Conservation (phyloP, 2,329 filamentous ascomycete genomes). For the Pseudocercospora ulei region DNA sequence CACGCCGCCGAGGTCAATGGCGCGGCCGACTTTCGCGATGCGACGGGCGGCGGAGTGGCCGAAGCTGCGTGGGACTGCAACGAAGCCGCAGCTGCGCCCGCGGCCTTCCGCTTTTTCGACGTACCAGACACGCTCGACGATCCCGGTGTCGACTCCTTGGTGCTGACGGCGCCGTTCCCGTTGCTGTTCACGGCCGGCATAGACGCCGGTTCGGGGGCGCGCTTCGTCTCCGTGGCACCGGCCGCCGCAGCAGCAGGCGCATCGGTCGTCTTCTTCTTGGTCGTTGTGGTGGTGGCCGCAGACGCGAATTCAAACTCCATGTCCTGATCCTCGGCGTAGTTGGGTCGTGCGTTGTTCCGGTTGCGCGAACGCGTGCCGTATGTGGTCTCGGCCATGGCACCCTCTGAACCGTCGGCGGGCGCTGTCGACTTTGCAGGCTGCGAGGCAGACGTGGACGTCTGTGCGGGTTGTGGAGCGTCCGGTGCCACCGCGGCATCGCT, state of each 20-base stretch:
- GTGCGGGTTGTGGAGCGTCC: constrained; percentile 25
- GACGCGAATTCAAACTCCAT: constrained; percentile 66
- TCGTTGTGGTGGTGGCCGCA: constrained; percentile 33
- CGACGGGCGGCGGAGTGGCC: constrained; percentile 23
- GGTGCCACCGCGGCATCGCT: constrained; percentile 21
- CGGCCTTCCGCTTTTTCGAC: constrained; percentile 80
- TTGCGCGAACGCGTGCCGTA: constrained; percentile 90
- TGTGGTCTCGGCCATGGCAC: constrained; percentile 42
- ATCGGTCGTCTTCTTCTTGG: constrained; percentile 35
- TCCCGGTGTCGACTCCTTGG: constrained; percentile 33
- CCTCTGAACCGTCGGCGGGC: constrained; percentile 24
- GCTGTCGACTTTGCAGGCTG: constrained; percentile 20
- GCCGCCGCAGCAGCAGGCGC: constrained; percentile 15
- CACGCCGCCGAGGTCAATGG: constrained; percentile 35
- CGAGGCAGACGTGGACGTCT: constrained; percentile 20
- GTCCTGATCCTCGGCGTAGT: constrained; percentile 93
- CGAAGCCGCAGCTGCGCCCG: constrained; percentile 35
- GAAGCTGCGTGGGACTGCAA: constrained; percentile 23
- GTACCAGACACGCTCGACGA: constrained; percentile 50
- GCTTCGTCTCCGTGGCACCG: constrained; percentile 15
- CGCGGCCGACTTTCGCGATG: constrained; percentile 28
- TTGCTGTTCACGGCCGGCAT: constrained; percentile 14
- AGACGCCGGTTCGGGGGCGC: constrained; percentile 11
- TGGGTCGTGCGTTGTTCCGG: constrained; percentile 67
- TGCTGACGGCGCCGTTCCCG: constrained; percentile 9